Percentiles rank a stretch among this genome's conserved stretches.
phyloP scores from a whole-genome alignment of 164 flowering plant genomes.

The Cinnamomum micranthum region DNA sequence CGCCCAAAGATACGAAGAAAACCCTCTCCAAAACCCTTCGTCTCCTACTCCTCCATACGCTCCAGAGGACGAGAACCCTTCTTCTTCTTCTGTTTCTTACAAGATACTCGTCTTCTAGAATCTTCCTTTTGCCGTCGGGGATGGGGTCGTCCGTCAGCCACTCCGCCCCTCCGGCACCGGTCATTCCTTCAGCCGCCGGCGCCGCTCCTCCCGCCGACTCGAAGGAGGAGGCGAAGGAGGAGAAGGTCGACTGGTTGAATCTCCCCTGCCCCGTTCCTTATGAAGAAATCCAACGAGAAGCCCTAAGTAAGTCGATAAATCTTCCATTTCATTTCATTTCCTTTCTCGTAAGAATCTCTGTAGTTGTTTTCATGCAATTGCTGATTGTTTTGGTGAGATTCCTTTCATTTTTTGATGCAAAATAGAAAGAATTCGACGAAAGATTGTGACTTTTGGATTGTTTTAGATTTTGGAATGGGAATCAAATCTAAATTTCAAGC shows the following conservation, averaged over 20 bases:
- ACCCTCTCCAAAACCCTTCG: too few relatives aligned
- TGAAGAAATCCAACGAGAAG: constrained; percentile 91
- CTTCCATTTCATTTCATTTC: not conserved
- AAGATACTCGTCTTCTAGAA: too few relatives aligned
- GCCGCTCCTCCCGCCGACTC: not conserved
- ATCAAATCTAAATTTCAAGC: too few relatives aligned
- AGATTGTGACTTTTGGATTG: too few relatives aligned
- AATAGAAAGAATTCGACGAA: not conserved
- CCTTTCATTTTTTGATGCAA: not conserved
- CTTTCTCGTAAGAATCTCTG: not conserved
- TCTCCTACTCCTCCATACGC: too few relatives aligned
- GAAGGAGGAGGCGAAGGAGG: constrained; percentile 6
- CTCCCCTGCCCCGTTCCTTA: constrained; percentile 89
- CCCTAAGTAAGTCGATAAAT: constrained; percentile 48
- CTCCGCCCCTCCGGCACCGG: constrained; percentile 9
- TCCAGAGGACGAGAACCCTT: too few relatives aligned
- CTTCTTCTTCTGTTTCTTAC: too few relatives aligned
- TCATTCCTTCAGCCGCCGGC: not conserved
- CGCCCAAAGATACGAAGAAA: too few relatives aligned
- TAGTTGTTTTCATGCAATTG: too few relatives aligned
- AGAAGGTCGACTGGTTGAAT: constrained; percentile 52
- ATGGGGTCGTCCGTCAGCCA: constrained; percentile 14
- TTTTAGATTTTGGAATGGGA: too few relatives aligned
- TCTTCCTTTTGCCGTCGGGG: not conserved
- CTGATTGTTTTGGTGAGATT: not conserved